phyloP scores from a whole-genome alignment of 148 eudicot species.

The Limonium bicolor region DNA sequence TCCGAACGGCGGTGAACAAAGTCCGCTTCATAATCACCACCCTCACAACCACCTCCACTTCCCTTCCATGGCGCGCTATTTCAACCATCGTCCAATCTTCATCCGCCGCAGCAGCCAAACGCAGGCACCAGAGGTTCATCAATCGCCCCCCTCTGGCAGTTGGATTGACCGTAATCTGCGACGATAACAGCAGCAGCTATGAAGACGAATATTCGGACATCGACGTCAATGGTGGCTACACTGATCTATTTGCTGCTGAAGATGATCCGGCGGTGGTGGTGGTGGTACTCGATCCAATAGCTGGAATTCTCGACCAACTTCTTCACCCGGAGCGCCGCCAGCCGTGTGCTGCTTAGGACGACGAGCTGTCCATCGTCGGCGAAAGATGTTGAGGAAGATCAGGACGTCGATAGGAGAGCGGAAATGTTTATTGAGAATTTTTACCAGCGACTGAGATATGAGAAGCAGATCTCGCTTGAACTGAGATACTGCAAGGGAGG shows the following conservation, averaged over 20 bases:
- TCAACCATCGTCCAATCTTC: slow-evolving; percentile 9
- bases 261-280: too few relatives aligned
- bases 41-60: slow-evolving; percentile 10
- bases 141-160: slow-evolving; percentile 17
- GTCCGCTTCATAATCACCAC: slow-evolving; percentile 14
- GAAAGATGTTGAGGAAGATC: slow-evolving; percentile 1
- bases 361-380: slow-evolving; percentile 11
- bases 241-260: too few relatives aligned
- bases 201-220: too few relatives aligned
- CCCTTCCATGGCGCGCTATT: slow-evolving; percentile 12
- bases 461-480: slow-evolving; percentile 21
- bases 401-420: slow-evolving; percentile 17
- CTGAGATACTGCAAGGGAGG: slow-evolving; percentile 17
- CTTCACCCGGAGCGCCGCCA: slow-evolving; percentile 7
- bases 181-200: too few relatives aligned
- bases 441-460: slow-evolving; percentile 12
- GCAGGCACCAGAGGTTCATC: slow-evolving; percentile 13
- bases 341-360: slow-evolving; percentile 10
- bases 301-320: neutral
- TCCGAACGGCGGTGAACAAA: slow-evolving; percentile 23
- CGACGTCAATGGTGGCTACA: too few relatives aligned
- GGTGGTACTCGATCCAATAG: neutral
- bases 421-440: slow-evolving; percentile 22
- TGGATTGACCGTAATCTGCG: slow-evolving; percentile 1
- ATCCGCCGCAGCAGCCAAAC: slow-evolving; percentile 1